Base-by-base conservation (phyloP, 176 grass and related monocot species). In the Pharus latifolius region DNA sequence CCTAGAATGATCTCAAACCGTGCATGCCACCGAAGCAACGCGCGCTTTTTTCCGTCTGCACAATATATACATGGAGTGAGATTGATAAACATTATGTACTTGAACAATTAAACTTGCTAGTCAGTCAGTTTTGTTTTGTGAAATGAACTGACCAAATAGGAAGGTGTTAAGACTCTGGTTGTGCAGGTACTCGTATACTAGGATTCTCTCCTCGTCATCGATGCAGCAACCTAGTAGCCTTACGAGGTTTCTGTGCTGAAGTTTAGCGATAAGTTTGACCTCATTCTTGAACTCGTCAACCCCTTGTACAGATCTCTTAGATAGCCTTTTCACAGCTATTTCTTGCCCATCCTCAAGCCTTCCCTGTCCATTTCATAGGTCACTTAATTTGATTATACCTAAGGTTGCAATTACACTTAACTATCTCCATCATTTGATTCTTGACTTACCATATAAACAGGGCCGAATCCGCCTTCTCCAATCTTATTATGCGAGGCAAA, bases 121-220 rank as follows among this genome's bases (percentile, higher is more conserved):
- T 35, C n/a, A 0, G 0, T 3, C 3, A 18, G 1, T 4, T 27
- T 23, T 18, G 26, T 37, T 51, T 0, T 54, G 65, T 13, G 20
- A 23, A 10, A 32, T 65, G 2, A 43, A 35, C 72, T 42, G 56
- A 89, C 86, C 81, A 25, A 89, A 89, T 81, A 89, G 73, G 72
- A 89, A 81, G 0, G 67, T 66, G 40, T 89, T 77, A 3, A 89
- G 53, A 55, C 87, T 89, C 30, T 56, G 70, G 53, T 89, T 89
- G 56, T 67, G 73, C 87, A 89, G 73, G 67, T 78, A 89, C 54
- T 89, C 87, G 50, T 84, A 84, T 1, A 89, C 67, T 19, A 89
- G 70, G 30, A 89, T 57, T 28, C 87, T 64, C 74, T 89, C 87
- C 0, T 81, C 82, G 34, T 73, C 69, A 17, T 72, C 53, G 61